Conservation (phyloP, 352 stramenopile genomes). For the Pythium insidiosum region DNA sequence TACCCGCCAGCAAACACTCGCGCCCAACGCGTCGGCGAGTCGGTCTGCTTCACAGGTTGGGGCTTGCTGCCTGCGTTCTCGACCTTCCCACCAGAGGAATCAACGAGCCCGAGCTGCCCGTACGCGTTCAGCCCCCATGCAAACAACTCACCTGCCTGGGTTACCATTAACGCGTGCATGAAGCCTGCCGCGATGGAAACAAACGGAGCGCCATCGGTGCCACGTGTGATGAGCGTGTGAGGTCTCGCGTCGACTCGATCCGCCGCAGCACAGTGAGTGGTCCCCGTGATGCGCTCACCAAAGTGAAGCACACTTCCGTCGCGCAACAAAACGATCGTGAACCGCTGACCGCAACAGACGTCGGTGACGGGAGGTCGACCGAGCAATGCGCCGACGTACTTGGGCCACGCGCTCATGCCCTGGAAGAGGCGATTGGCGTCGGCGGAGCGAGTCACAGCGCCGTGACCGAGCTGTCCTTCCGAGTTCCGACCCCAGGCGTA, state of each 20-base stretch:
- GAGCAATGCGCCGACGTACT: slow-evolving; percentile 57
- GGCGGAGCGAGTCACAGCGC: slow-evolving; percentile 21
- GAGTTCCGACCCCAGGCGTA: slow-evolving; percentile 88
- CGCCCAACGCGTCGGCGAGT: slow-evolving; percentile 16
- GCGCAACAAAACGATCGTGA: slow-evolving; percentile 61
- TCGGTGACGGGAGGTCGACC: slow-evolving; percentile 27
- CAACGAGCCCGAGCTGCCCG: slow-evolving; percentile 66
- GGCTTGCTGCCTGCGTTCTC: slow-evolving; percentile 7
- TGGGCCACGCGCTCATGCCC: slow-evolving; percentile 65
- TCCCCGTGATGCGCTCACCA: slow-evolving; percentile 49
- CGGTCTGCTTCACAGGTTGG: background rate
- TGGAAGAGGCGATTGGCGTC: slow-evolving; percentile 27
- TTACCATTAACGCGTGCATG: slow-evolving; percentile 60
- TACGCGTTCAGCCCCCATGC: slow-evolving; percentile 79
- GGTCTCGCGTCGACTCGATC: slow-evolving; percentile 11
- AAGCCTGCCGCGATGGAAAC: slow-evolving; percentile 53
- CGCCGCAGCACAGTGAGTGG: slow-evolving; percentile 7
- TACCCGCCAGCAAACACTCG: slow-evolving; percentile 51
- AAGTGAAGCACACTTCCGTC: slow-evolving; percentile 70
- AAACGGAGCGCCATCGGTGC: slow-evolving; percentile 28
- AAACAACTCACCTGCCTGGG: slow-evolving; percentile 37
- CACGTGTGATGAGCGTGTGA: slow-evolving; percentile 20
- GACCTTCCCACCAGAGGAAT: no score
- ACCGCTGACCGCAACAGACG: slow-evolving; percentile 67
- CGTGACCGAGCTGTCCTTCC: slow-evolving; percentile 80